Evolutionary conservation across 352 stramenopile genomes (phyloP).

Genomic region (Globisporangium uncinulatum): DNA sequence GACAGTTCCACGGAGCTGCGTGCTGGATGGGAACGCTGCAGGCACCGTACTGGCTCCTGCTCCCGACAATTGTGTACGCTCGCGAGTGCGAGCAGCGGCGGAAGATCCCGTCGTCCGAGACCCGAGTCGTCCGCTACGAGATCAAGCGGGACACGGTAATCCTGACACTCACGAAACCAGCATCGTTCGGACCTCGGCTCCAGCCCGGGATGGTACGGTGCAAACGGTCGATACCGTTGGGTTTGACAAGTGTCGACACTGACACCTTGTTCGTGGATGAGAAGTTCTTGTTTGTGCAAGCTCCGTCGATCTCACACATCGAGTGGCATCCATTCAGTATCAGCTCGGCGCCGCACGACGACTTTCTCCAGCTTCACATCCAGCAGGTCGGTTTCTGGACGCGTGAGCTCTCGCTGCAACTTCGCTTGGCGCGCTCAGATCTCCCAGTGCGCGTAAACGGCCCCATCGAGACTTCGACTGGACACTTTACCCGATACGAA

Average conservation of each 20-base stretch:
- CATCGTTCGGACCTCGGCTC: constrained; percentile 18
- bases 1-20: constrained; percentile 31
- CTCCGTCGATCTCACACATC: constrained; percentile 37
- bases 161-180: constrained; percentile 28
- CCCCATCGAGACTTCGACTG: constrained; percentile 25
- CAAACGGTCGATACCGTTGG: too few species aligned
- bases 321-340: constrained; percentile 85
- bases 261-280: not conserved
- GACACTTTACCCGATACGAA: constrained; percentile 23
- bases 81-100: constrained; percentile 24
- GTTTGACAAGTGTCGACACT: not conserved
- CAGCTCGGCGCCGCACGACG: constrained; percentile 40
- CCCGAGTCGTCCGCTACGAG: constrained; percentile 17
- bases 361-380: constrained; percentile 35
- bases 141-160: constrained; percentile 13
- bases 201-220: constrained; percentile 29
- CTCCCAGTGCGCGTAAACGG: constrained; percentile 21
- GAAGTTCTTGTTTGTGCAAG: constrained; percentile 63
- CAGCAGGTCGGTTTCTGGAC: constrained; percentile 45
- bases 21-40: constrained; percentile 30
- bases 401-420: constrained; percentile 6
- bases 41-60: constrained; percentile 26
- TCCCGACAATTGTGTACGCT: constrained; percentile 22
- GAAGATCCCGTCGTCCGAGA: constrained; percentile 9
- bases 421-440: not conserved